These are phyloP conservation scores for Polygonum maritimum DNA, from an alignment of 148 eudicot genomes.

Conservation along the genomic window DNA sequence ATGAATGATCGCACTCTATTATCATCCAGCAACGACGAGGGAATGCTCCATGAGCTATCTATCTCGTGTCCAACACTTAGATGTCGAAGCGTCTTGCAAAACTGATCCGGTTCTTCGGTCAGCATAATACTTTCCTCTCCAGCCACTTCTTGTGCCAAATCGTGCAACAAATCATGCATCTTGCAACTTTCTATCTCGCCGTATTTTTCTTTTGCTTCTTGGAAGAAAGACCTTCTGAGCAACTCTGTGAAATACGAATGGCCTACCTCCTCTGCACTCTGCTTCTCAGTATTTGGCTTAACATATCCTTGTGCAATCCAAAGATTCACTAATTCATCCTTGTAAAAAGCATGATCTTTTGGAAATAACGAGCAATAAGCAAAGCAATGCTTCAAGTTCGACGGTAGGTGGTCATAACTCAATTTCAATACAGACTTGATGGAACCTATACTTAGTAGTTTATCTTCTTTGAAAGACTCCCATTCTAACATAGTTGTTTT, in stretches of 20 bases:
- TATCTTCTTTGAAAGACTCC: too few species aligned
- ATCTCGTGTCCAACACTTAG: background rate
- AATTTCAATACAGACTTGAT: background rate
- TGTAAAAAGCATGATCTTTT: background rate
- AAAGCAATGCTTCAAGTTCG: conserved; percentile 8
- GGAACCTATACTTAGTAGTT: background rate
- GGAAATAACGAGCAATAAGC: conserved; percentile 7
- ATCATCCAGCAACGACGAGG: background rate
- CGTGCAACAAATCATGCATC: conserved; percentile 2
- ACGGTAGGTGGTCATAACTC: background rate
- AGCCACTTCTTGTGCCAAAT: background rate
- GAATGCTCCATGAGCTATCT: background rate
- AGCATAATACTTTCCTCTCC: background rate
- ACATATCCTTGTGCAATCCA: conserved; percentile 12
- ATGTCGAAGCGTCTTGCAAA: background rate
- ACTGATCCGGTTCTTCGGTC: background rate
- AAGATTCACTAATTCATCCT: background rate
- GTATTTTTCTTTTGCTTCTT: background rate
- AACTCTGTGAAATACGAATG: background rate
- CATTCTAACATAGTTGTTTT: too few species aligned
- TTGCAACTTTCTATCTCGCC: background rate
- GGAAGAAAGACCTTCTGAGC: background rate
- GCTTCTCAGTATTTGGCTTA: background rate
- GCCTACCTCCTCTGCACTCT: background rate
- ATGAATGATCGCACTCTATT: background rate